Conservation (phyloP, 371 early-diverging fungal species). For the Actinomortierella wolfii region DNA sequence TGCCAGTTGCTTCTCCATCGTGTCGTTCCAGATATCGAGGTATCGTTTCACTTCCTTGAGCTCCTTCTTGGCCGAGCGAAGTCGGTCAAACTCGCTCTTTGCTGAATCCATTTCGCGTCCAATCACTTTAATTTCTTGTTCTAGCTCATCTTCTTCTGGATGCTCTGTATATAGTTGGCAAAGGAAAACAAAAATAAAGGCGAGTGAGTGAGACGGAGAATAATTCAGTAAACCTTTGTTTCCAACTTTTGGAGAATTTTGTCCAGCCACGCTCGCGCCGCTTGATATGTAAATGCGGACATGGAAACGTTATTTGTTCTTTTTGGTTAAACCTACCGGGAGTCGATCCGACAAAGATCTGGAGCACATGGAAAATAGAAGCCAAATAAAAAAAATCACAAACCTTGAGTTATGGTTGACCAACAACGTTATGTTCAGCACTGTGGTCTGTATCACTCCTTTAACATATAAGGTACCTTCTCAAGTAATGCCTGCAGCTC, state of each 20-base stretch:
- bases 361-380: slow-evolving; percentile 4
- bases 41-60: slow-evolving; percentile 39
- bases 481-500: slow-evolving; percentile 32
- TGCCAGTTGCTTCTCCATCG: slow-evolving; percentile 41
- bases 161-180: slow-evolving; percentile 24
- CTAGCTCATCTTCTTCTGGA: slow-evolving; percentile 30
- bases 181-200: background rate
- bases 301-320: background rate
- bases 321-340: slow-evolving; percentile 31
- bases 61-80: slow-evolving; percentile 31
- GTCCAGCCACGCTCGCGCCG: no score
- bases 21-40: slow-evolving; percentile 44
- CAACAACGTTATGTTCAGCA: no score
- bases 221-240: background rate
- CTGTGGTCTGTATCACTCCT: no score
- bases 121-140: slow-evolving; percentile 24
- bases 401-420: no score
- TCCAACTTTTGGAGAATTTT: no score
- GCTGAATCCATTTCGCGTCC: no score
- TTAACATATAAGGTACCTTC: no score
- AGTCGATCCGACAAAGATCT: slow-evolving; percentile 45
- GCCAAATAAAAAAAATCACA: no score
- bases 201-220: background rate
- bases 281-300: no score
- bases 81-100: slow-evolving; percentile 33